These are phyloP conservation scores for Pyracantha coccinea DNA, from an alignment of 331 rosid species.

Conservation along the genomic window DNA sequence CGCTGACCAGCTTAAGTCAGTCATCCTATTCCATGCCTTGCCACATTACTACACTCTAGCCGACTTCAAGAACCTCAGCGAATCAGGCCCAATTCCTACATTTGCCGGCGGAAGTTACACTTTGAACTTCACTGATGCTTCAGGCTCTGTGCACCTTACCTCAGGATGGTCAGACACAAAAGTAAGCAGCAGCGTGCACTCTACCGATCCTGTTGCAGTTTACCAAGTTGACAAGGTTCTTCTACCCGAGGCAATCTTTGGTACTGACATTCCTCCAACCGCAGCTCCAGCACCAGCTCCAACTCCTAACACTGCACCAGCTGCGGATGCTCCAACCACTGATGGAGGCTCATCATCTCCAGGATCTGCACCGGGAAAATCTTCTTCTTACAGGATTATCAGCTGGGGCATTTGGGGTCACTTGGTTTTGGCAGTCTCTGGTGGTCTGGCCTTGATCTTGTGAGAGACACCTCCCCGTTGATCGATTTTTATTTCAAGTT, in stretches of 20 bases:
- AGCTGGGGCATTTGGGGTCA: constrained; percentile 45
- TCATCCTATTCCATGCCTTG: constrained; percentile 76
- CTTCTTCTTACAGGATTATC: constrained; percentile 47
- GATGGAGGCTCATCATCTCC: constrained; percentile 39
- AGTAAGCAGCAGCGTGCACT: constrained; percentile 74
- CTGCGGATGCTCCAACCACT: constrained; percentile 60
- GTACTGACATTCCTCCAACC: constrained; percentile 71
- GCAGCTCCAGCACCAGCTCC: constrained; percentile 67
- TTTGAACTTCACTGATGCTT: constrained; percentile 68
- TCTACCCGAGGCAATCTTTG: constrained; percentile 87
- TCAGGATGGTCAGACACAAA: constrained; percentile 85
- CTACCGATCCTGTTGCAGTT: constrained; percentile 84
- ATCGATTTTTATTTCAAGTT: constrained; percentile 11
- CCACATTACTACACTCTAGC: constrained; percentile 71
- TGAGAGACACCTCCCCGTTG: constrained; percentile 18
- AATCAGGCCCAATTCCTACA: constrained; percentile 48
- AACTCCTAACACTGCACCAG: constrained; percentile 54
- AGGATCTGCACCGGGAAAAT: constrained; percentile 28
- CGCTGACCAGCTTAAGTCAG: constrained; percentile 52
- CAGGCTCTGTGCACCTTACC: constrained; percentile 49
- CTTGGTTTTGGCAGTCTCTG: constrained; percentile 48
- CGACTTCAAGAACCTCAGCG: constrained; percentile 63
- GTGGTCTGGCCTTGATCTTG: constrained; percentile 41
- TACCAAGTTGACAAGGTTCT: constrained; percentile 75
- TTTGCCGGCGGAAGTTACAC: constrained; percentile 73